Percentiles rank a stretch among this genome's conserved stretches.
These are phyloP conservation scores for Hirsutella thompsonii DNA, from an alignment of 2,329 filamentous ascomycete species.

Conservation along the genomic window DNA sequence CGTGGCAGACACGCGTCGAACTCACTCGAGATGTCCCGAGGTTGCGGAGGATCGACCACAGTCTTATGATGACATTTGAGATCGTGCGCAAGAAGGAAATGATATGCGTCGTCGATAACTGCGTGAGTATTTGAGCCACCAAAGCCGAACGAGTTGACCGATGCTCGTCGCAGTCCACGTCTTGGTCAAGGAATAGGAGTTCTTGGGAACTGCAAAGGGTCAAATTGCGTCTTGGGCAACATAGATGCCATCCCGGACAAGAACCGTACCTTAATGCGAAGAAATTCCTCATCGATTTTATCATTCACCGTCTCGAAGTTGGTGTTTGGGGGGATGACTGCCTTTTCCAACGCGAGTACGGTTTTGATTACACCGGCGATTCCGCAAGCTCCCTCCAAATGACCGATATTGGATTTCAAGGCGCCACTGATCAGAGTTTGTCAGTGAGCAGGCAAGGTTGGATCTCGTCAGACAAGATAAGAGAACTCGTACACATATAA, in stretches of 20 bases:
- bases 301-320: slow-evolving; percentile 10
- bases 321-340: slow-evolving; percentile 12
- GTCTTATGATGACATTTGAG: not conserved
- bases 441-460: not conserved
- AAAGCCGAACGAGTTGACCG: slow-evolving; percentile 23
- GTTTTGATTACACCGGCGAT: slow-evolving; percentile 14
- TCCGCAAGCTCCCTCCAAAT: slow-evolving; percentile 12
- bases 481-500: not conserved
- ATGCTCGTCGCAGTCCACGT: slow-evolving; percentile 8
- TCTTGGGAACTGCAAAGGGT: slow-evolving; percentile 3
- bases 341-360: slow-evolving; percentile 10
- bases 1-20: too few species aligned
- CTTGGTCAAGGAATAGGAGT: not conserved
- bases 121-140: slow-evolving; percentile 23
- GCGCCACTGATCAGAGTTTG: slow-evolving; percentile 8
- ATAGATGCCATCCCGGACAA: too few species aligned
- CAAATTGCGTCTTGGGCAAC: too few species aligned
- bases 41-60: not conserved
- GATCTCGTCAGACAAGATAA: not conserved
- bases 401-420: slow-evolving; percentile 17
- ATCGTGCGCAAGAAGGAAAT: slow-evolving; percentile 6
- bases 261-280: not conserved
- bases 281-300: slow-evolving; percentile 9
- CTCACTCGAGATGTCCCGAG: too few species aligned
- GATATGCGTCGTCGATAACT: slow-evolving; percentile 12